These are phyloP conservation scores for Trebouxia sp. DNA, from an alignment of 139 green algal genomes.

Conservation along the genomic window DNA sequence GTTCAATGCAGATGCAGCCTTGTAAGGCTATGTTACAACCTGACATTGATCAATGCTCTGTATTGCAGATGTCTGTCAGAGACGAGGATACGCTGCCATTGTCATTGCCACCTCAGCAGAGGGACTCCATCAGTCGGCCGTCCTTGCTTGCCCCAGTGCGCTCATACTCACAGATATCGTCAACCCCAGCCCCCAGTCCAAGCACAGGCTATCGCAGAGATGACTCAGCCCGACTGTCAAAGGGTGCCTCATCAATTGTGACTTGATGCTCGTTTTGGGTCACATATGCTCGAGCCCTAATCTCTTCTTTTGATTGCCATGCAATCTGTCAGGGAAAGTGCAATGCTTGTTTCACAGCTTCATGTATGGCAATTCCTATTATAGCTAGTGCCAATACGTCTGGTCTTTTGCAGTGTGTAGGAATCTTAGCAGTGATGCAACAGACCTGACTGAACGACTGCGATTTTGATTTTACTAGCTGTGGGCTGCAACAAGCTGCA, in stretches of 20 bases:
- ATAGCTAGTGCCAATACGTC: too few species aligned
- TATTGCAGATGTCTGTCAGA: slow-evolving; percentile 12
- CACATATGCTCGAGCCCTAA: too few species aligned
- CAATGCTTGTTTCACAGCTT: background rate
- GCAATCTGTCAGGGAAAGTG: too few species aligned
- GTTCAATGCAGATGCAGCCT: background rate
- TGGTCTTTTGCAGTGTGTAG: background rate
- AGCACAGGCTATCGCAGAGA: background rate
- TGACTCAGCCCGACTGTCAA: background rate
- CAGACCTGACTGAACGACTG: too few species aligned
- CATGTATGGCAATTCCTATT: background rate
- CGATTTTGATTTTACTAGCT: too few species aligned
- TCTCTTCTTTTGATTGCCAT: too few species aligned
- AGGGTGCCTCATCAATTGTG: background rate
- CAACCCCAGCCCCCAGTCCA: too few species aligned
- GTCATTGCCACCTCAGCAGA: slow-evolving; percentile 1
- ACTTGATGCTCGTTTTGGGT: background rate
- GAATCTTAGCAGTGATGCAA: too few species aligned
- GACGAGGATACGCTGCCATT: background rate
- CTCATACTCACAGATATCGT: too few species aligned
- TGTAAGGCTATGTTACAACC: background rate
- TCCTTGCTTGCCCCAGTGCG: background rate
- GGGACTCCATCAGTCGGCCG: background rate
- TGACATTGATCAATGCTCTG: background rate
- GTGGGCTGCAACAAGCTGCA: too few species aligned